Evolutionary conservation across 768 basidiomycete genomes (phyloP), one percentile per base, ranked within the genome.

Genomic region (Mycena polygramma): DNA sequence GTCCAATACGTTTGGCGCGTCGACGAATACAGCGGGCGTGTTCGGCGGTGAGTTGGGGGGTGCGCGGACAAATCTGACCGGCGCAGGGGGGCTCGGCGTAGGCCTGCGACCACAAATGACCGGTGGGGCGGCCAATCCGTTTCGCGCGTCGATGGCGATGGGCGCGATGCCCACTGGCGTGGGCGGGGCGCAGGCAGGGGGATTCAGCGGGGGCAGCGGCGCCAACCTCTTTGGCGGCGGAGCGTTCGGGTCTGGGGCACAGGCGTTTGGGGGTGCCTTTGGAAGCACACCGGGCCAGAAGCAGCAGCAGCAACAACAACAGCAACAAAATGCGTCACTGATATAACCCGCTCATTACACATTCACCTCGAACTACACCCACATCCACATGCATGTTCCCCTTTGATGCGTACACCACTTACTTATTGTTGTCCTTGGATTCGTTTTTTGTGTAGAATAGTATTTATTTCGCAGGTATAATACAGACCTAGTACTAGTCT

Each of bases 101-200:
- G 86, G 88, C 22, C 81, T 91, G 37, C 82, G 90, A 57, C 88
- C 90, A 17, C 91, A 92, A 75, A 84, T 86, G 72, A 92, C 90
- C 24, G 91, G 91, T 7, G 85, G 86, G 19, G 80, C 81, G 45
- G 87, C 87, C 5, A 91, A 91, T 68, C 90, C 90, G n/a, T 91
- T 91, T 79, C 85, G 90, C 60, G 86, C 88, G 14, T 90, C 90
- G 3, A 90, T 90, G 88, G 81, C 81, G 17, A 72, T 63, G 74
- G 65, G 63, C 39, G 51, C 63, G 37, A 68, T 71, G 66, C 66
- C 66, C 4, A n/a, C 26, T 63, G n/a, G 69, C 70, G 68, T 68
- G 70, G 14, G 70, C 65, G 63, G 55, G 45, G 54, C 68, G 48
- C 63, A 39, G 52, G 61, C 51, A 36, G 36, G 54, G 36, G 61